Conservation (phyloP, 805 yeast genomes). For the Komagataella kurtzmanii region DNA sequence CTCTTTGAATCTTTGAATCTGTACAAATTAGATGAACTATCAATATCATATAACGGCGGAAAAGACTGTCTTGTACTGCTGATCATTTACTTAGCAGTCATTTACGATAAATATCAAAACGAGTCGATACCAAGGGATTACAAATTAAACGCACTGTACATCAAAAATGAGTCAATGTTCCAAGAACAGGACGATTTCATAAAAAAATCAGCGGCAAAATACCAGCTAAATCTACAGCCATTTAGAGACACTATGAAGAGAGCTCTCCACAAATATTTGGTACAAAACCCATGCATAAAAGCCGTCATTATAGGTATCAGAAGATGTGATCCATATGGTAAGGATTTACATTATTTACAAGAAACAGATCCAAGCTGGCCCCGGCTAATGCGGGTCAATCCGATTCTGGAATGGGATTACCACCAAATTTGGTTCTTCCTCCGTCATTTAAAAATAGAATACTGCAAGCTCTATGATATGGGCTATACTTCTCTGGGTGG, state of each 20-base stretch:
- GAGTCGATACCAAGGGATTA: constrained; percentile 11
- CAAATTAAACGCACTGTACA: constrained; percentile 50
- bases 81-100: constrained; percentile 52
- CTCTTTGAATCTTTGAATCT: constrained; percentile 8
- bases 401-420: constrained; percentile 80
- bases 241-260: constrained; percentile 37
- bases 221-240: constrained; percentile 35
- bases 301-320: constrained; percentile 84
- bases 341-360: constrained; percentile 42
- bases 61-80: constrained; percentile 92
- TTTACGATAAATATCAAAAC: constrained; percentile 11
- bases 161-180: constrained; percentile 65
- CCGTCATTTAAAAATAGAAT: constrained; percentile 38
- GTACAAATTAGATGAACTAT: constrained; percentile 31
- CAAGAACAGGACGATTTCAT: constrained; percentile 60
- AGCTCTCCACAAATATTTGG: constrained; percentile 58
- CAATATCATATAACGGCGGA: constrained; percentile 91
- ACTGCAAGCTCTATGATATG: constrained; percentile 63
- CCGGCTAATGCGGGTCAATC: constrained; percentile 67
- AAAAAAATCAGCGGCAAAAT: constrained; percentile 32
- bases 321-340: constrained; percentile 77
- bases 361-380: constrained; percentile 91
- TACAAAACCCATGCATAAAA: constrained; percentile 35
- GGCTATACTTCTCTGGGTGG: constrained; percentile 94
- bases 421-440: constrained; percentile 80